Evolutionary conservation across 2,329 filamentous ascomycete genomes (phyloP), one percentile per base, ranked within the genome.

Genomic region (Aureobasidium musti): DNA sequence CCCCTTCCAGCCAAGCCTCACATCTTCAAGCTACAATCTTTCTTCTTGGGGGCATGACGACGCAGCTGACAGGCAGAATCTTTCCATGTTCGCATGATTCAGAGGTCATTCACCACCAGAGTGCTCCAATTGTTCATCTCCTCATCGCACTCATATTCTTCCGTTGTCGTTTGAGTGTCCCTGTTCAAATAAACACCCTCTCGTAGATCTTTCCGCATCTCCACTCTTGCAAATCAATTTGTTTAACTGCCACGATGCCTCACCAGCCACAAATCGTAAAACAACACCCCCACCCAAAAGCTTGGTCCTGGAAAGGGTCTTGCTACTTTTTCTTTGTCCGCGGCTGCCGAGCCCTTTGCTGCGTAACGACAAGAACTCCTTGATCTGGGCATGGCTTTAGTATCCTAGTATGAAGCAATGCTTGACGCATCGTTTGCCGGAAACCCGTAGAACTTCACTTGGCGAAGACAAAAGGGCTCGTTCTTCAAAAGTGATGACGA

Each of bases 1-100:
- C 56, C 39, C 56, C 21, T 30, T 59, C 56, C 56, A 59, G 56
- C 56, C 56, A 59, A 59, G 56, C 23, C 56, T 30, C 53, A 54
- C 19, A n/a, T n/a, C 52, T 39, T 39, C 13, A 5, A 17, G 13
- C 39, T 39, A 21, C 35, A 59, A 45, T 43, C 54, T 30, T 39
- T 59, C 13, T 45, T 11, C 26, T 13, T 11, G n/a, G 49, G 49
- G 10, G 0, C 3, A 56, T 56, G 53, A 56, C 53, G 53, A 56
- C 53, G 53, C 52, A 56, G 14, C 52, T 56, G 33, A 41, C 53
- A 56, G n/a, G n/a, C 30, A 41, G 35, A 11, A n/a, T n/a, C n/a
- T n/a, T 28, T 56, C 35, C 26, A 10, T 39, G 11, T 35, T 21
- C 50, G 17, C 26, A 53, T 8, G 10, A 6, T 28, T 7, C 2